Percentiles rank a stretch among this genome's conserved stretches.
These are phyloP conservation scores for Backusella sp. DNA, from an alignment of 192 early-diverging fungal species.

Conservation along the genomic window DNA sequence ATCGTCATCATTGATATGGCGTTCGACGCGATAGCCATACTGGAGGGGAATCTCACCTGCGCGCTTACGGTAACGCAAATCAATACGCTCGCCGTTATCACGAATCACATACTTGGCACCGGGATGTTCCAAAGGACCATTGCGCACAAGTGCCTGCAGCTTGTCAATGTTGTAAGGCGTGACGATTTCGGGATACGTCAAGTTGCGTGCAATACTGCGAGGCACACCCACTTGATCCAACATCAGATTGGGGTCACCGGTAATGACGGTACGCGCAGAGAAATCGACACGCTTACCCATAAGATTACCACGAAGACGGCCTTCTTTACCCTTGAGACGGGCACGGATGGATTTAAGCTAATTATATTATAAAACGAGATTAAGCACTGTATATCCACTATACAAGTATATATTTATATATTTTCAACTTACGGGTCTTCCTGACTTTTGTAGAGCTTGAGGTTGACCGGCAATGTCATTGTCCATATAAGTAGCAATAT, in stretches of 20 bases:
- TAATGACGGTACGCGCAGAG: slow-evolving; percentile 98
- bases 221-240: slow-evolving; percentile 99
- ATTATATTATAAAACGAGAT: neutral
- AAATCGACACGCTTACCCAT: slow-evolving; percentile 99
- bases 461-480: slow-evolving; percentile 95
- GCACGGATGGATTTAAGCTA: slow-evolving; percentile 66
- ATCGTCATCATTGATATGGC: slow-evolving; percentile 93
- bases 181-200: slow-evolving; percentile 96
- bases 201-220: slow-evolving; percentile 92
- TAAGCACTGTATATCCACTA: neutral
- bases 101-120: slow-evolving; percentile 97
- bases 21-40: slow-evolving; percentile 70
- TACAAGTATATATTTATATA: neutral
- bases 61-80: slow-evolving; percentile 84
- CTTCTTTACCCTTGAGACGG: slow-evolving; percentile 98
- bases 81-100: slow-evolving; percentile 91
- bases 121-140: slow-evolving; percentile 90
- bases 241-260: slow-evolving; percentile 96
- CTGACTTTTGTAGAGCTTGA: slow-evolving; percentile 87
- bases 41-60: slow-evolving; percentile 83
- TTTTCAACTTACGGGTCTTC: slow-evolving; percentile 73
- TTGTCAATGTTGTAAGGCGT: slow-evolving; percentile 95
- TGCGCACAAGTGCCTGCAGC: slow-evolving; percentile 83
- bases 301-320: slow-evolving; percentile 96
- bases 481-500: slow-evolving; percentile 97